Evolutionary conservation across 179 eudicot species (phyloP).

Genomic region (Heliamphora pulchella): DNA sequence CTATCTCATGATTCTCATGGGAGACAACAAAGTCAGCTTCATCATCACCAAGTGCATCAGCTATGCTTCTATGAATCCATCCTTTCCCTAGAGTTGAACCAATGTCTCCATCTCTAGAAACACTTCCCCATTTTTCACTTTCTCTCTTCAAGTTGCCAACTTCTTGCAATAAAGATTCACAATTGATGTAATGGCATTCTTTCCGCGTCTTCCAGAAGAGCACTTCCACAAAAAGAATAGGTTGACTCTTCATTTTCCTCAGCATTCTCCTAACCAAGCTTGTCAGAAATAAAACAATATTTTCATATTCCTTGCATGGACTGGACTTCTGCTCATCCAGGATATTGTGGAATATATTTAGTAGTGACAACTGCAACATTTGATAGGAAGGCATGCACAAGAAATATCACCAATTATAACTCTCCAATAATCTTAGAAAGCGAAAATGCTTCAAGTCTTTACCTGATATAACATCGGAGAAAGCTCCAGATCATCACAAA

Average conservation of each 20-base stretch:
- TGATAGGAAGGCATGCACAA: constrained; percentile 15
- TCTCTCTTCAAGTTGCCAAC: constrained; percentile 61
- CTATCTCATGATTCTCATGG: constrained; percentile 27
- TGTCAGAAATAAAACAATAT: constrained; percentile 64
- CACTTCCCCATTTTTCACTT: constrained; percentile 35
- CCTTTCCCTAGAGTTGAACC: constrained; percentile 40
- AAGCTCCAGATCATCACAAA: constrained; percentile 90
- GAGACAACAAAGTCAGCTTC: constrained; percentile 63
- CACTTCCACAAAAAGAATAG: constrained; percentile 89
- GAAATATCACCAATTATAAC: constrained; percentile 20
- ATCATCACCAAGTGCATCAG: constrained; percentile 98
- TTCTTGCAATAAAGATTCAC: constrained; percentile 60
- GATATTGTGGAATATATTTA: constrained; percentile 64
- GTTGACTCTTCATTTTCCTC: constrained; percentile 78
- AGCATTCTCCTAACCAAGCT: constrained; percentile 85
- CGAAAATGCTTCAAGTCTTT: constrained; percentile 2
- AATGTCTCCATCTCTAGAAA: constrained; percentile 33
- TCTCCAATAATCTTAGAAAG: background rate
- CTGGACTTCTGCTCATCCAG: constrained; percentile 74
- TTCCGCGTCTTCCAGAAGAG: constrained; percentile 80
- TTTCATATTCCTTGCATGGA: constrained; percentile 68
- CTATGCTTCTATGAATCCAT: constrained; percentile 57
- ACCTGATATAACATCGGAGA: constrained; percentile 99
- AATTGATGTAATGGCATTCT: constrained; percentile 81
- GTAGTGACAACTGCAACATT: constrained; percentile 67